A percentile compares a stretch with the other conserved stretches of the same genome.
Conservation (phyloP, 768 basidiomycete species). For the Suillus subalutaceus region DNA sequence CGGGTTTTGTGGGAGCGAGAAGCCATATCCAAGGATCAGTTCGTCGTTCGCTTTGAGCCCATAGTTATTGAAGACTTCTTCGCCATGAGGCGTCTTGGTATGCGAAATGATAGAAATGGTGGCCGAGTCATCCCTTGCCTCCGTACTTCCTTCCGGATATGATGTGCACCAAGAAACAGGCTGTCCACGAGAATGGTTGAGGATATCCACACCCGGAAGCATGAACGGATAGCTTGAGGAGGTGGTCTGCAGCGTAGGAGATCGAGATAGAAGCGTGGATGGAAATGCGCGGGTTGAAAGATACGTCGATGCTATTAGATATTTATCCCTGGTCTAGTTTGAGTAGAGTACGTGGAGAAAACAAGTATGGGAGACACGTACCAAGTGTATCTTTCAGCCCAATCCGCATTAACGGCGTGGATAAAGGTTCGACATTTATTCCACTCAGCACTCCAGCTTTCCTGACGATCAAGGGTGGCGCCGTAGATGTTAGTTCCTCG, state of each 20-base stretch:
- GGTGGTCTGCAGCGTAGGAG: slow-evolving; percentile 52
- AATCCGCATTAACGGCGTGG: slow-evolving; percentile 35
- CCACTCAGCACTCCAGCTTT: slow-evolving; percentile 69
- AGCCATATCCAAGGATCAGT: slow-evolving; percentile 91
- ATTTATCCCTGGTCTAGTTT: slow-evolving; percentile 58
- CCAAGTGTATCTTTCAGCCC: slow-evolving; percentile 69
- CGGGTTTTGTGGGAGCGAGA: slow-evolving; percentile 75
- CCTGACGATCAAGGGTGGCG: slow-evolving; percentile 69
- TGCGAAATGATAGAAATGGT: slow-evolving; percentile 68
- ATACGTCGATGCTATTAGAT: slow-evolving; percentile 73
- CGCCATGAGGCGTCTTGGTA: slow-evolving; percentile 37
- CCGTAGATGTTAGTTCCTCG: slow-evolving; percentile 81
- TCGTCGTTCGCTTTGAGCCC: slow-evolving; percentile 90
- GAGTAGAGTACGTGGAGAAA: slow-evolving; percentile 4
- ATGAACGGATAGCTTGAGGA: slow-evolving; percentile 71
- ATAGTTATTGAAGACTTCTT: slow-evolving; percentile 89
- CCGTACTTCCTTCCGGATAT: slow-evolving; percentile 29
- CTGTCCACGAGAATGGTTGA: slow-evolving; percentile 83
- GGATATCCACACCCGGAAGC: slow-evolving; percentile 81
- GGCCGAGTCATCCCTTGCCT: slow-evolving; percentile 37
- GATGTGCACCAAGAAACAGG: slow-evolving; percentile 83
- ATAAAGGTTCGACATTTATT: slow-evolving; percentile 48
- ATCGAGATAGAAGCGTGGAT: slow-evolving; percentile 70
- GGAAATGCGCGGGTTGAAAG: slow-evolving; percentile 91
- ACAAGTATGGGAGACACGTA: slow-evolving; percentile 34